Evolutionary conservation across 2,329 filamentous ascomycete species (phyloP).

Genomic region (Emmonsiellopsis sp.): DNA sequence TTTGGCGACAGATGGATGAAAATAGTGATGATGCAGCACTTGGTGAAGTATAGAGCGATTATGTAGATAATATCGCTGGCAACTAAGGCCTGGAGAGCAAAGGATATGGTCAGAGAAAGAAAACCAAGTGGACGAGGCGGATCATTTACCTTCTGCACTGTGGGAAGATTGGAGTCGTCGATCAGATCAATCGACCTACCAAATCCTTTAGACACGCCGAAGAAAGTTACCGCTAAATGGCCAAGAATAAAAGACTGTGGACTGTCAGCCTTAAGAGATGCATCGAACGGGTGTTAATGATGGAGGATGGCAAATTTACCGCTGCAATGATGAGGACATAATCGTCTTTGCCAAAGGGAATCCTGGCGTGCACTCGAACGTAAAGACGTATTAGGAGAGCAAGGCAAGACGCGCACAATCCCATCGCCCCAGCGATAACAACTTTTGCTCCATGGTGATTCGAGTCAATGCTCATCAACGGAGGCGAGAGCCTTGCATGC

Average conservation of each 20-base stretch:
- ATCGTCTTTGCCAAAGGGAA: constrained; percentile 26
- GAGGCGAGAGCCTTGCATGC: constrained; percentile 25
- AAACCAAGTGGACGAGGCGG: background rate
- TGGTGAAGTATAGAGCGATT: constrained; percentile 33
- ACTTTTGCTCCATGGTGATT: constrained; percentile 30
- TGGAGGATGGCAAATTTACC: constrained; percentile 12
- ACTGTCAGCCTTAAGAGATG: background rate
- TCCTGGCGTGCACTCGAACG: constrained; percentile 24
- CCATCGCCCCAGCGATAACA: constrained; percentile 29
- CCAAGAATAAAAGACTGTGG: constrained; percentile 20
- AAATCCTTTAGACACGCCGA: constrained; percentile 22
- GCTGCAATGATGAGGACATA: constrained; percentile 22
- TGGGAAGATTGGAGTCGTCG: constrained; percentile 12
- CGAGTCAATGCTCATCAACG: constrained; percentile 30
- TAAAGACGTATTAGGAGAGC: constrained; percentile 28
- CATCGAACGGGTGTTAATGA: background rate
- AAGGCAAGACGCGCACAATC: constrained; percentile 26
- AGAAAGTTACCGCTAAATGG: constrained; percentile 23
- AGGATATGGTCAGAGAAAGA: background rate
- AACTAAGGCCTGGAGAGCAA: constrained; percentile 20
- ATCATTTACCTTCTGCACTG: constrained; percentile 19
- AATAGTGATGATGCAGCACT: constrained; percentile 32
- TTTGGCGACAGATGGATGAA: constrained; percentile 38
- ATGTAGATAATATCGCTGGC: constrained; percentile 36
- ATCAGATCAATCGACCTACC: constrained; percentile 24